phyloP scores from a whole-genome alignment of 495 filamentous ascomycete species.

The Jackrogersella minutella region DNA sequence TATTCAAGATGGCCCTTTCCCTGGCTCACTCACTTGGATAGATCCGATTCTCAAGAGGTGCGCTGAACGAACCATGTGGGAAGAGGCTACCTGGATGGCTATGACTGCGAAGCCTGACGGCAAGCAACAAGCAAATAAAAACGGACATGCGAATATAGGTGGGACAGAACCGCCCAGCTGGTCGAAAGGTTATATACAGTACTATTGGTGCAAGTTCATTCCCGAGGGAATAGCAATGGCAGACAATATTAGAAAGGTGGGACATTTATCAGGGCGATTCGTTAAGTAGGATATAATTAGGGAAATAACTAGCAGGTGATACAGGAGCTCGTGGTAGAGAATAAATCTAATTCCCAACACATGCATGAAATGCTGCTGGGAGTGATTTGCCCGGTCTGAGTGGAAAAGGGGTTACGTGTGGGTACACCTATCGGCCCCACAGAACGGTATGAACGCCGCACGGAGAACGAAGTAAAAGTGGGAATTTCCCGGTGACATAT shows the following conservation, averaged over 20 bases:
- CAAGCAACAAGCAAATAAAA: background rate
- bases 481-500: too few relatives aligned
- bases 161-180: background rate
- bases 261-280: background rate
- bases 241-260: background rate
- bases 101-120: background rate
- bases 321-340: too few relatives aligned
- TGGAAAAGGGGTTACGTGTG: too few relatives aligned
- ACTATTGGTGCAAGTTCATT: background rate
- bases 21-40: background rate
- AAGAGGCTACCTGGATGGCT: background rate
- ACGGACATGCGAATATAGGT: background rate
- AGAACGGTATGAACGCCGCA: too few relatives aligned
- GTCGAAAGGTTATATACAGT: background rate
- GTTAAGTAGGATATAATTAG: background rate
- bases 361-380: too few relatives aligned
- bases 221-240: background rate
- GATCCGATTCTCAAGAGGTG: background rate
- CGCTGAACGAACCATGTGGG: background rate
- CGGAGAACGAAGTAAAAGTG: too few relatives aligned
- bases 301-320: too few relatives aligned
- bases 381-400: too few relatives aligned
- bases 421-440: too few relatives aligned
- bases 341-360: too few relatives aligned
- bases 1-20: background rate